Base-by-base conservation (phyloP, 768 basidiomycete species). In the Coprinopsis strossmayeri region DNA sequence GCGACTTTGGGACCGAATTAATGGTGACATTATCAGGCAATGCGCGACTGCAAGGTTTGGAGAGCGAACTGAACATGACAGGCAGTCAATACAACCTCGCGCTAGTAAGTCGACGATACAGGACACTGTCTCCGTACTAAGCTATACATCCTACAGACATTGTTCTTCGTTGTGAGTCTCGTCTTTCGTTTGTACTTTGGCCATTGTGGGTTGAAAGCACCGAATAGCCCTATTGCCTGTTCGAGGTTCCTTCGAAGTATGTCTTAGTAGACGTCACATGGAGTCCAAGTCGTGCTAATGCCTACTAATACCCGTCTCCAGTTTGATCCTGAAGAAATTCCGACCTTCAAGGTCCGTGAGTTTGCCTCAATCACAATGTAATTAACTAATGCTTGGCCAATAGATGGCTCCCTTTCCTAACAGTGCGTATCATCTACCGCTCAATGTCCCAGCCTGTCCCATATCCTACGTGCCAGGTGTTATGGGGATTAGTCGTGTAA, bases 241-340 rank as follows among this genome's bases (percentile, higher is more conserved):
- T 81, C 49, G 84, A 87, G 65, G 81, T 78, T 51, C 84, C 84
- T 0, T 75, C 81, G 23, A 88, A 87, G 82, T 84, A 51, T 28
- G 71, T 57, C 3, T 25, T 18, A 20, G 4, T 34, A 18, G 18
- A 18, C 46, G 42, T 35, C n/a, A n/a, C n/a, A n/a, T n/a, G n/a
- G n/a, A n/a, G n/a, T n/a, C n/a, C n/a, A n/a, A 25, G 30, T 56
- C 12, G 49, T 37, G 25, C 27, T 24, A 4, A 23, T 26, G 21
- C 30, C 34, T n/a, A 34, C 27, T 20, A 1, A n/a, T 27, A 5
- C 7, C 11, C 13, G 13, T 28, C 15, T 17, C 18, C 49, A 76
- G 73, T 45, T 59, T 83, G 35, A 74, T 82, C 4, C 64, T 86
- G 25, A 84, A 84, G 59, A 72, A 70, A 30, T 72, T 84, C 28